Conservation (phyloP, 768 basidiomycete species). For the Russula sp. region DNA sequence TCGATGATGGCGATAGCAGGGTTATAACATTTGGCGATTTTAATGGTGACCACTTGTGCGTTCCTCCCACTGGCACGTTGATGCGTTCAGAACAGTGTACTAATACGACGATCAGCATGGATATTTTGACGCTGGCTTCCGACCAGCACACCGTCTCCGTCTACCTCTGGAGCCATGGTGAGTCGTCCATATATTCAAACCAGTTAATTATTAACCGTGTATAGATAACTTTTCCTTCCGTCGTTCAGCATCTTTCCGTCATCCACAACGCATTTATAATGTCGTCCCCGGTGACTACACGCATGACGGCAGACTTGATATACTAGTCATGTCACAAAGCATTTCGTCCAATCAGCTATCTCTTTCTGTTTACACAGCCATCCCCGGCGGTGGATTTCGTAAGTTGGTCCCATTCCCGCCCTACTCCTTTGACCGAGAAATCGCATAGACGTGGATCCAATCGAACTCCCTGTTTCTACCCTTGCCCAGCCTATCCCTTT, state of each 20-base stretch:
- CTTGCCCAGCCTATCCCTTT: conserved; percentile 78
- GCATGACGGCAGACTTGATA: conserved; percentile 84
- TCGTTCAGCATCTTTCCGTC: conserved; percentile 46
- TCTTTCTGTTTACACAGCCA: conserved; percentile 65
- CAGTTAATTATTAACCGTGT: not conserved
- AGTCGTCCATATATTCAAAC: not conserved
- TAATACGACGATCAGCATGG: conserved; percentile 46
- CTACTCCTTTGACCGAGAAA: not conserved
- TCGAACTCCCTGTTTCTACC: conserved; percentile 57
- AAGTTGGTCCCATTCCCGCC: conserved; percentile 23
- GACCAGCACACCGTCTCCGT: conserved; percentile 74
- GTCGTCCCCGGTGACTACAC: conserved; percentile 93
- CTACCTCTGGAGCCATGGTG: conserved; percentile 80
- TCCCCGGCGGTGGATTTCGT: conserved; percentile 63
- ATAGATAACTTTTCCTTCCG: conserved; percentile 55
- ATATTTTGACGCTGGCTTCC: conserved; percentile 67
- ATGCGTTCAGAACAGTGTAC: not conserved
- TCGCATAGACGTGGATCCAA: conserved; percentile 30
- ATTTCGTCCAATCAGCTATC: conserved; percentile 46
- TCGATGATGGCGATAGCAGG: conserved; percentile 55
- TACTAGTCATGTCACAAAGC: conserved; percentile 78
- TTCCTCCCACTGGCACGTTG: conserved; percentile 20
- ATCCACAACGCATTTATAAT: conserved; percentile 59
- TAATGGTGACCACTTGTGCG: conserved; percentile 92
- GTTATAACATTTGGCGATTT: conserved; percentile 93